Conservation (phyloP, 352 stramenopile species). For the Thraustotheca clavata region DNA sequence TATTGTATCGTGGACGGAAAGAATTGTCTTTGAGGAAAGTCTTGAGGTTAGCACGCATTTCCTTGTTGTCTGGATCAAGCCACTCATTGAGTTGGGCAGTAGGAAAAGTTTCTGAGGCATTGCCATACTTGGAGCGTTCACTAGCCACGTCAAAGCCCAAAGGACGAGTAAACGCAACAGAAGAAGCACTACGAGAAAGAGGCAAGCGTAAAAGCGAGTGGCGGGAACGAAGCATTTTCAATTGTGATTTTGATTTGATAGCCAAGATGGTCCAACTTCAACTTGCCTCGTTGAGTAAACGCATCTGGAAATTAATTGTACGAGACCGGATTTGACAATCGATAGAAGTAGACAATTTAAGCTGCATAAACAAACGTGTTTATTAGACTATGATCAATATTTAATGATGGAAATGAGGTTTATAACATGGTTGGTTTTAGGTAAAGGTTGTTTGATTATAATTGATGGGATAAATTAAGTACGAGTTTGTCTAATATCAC, state of each 20-base stretch:
- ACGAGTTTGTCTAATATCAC: too few species aligned
- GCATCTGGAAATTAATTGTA: too few species aligned
- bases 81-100: slow-evolving; percentile 11
- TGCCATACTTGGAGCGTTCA: slow-evolving; percentile 19
- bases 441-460: too few species aligned
- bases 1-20: slow-evolving; percentile 20
- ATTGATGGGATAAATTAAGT: too few species aligned
- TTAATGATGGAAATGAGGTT: too few species aligned
- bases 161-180: slow-evolving; percentile 12
- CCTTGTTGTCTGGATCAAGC: slow-evolving; percentile 18
- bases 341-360: too few species aligned
- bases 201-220: background rate
- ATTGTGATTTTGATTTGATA: background rate
- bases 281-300: too few species aligned
- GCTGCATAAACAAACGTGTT: too few species aligned
- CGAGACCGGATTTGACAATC: too few species aligned
- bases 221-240: background rate
- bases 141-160: slow-evolving; percentile 21
- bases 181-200: background rate
- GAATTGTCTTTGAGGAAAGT: slow-evolving; percentile 16
- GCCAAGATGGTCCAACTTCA: too few species aligned
- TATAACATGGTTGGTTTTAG: too few species aligned
- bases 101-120: slow-evolving; percentile 4
- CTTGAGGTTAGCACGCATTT: slow-evolving; percentile 7
- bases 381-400: too few species aligned